Evolutionary conservation across 495 filamentous ascomycete genomes (phyloP), one percentile per base, ranked within the genome.

Genomic region (Aspergillus nanangensis): DNA sequence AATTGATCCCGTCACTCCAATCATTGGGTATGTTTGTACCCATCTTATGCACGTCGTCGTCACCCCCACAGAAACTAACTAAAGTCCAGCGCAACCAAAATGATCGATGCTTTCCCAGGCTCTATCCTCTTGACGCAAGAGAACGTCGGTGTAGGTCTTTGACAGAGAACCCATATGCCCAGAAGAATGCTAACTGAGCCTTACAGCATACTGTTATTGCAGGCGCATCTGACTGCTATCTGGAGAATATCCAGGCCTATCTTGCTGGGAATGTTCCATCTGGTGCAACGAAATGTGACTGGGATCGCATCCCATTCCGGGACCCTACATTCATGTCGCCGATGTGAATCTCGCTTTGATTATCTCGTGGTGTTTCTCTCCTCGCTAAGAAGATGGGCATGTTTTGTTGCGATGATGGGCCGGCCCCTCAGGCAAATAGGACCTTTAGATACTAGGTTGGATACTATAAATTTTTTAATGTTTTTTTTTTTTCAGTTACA

Each of bases 1-100:
- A 1, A 57, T 64, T 40, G 77, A 82, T 41, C 79, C 77, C 1
- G 74, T 80, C 39, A 74, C 73, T 0, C 70, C 77, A 8, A 52
- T 74, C 1, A 23, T 19, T 40, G 41, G 39, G 55, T 57, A 55
- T 7, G 47, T 18, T 17, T 18, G 1, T 13, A 31, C 27, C 39
- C 35, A 39, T 31, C 33, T 23, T 19, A 25, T 41, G 5, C 39
- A n/a, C 13, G 19, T n/a, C 20, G 10, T 8, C n/a, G 3, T 14
- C 4, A 10, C 14, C 24, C 13, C n/a, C 4, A 31, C 20, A 21
- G 15, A 13, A 35, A 24, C 15, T 10, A 17, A 32, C 8, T 4
- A 27, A n/a, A 36, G 1, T n/a, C 35, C 14, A 60, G 69, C 10
- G 77, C 70, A 0, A 59, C 71, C 8, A 70, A 72, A 32, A 79